phyloP scores from a whole-genome alignment of 140 eudicot species.

The Artemisia princeps region DNA sequence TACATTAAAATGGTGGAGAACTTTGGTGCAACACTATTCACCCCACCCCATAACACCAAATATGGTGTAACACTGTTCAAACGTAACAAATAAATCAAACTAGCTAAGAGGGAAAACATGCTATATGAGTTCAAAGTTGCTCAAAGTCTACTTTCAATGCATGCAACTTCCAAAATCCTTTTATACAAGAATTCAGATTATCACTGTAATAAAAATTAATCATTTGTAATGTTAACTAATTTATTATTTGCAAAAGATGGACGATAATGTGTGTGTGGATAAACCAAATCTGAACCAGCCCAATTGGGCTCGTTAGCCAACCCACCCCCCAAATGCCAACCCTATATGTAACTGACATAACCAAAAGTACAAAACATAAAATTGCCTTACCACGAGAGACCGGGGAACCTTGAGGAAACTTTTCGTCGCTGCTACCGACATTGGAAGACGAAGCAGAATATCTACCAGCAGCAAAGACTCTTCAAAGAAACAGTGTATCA shows the following conservation, averaged over 20 bases:
- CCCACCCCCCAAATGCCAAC: not conserved
- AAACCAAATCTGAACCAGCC: not conserved
- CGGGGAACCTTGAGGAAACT: slow-evolving; percentile 30
- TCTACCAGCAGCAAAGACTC: slow-evolving; percentile 30
- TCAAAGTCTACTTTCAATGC: not conserved
- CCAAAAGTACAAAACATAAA: slow-evolving; percentile 8
- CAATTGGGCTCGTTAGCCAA: not conserved
- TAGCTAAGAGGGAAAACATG: no score
- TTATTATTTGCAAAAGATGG: not conserved
- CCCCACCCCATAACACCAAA: no score
- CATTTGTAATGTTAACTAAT: not conserved
- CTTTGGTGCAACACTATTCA: no score
- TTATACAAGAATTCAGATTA: not conserved
- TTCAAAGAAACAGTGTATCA: slow-evolving; percentile 12
- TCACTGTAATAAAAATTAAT: not conserved
- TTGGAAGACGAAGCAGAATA: slow-evolving; percentile 37
- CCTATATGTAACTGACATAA: slow-evolving; percentile 10
- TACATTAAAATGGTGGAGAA: no score
- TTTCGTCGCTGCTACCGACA: slow-evolving; percentile 31
- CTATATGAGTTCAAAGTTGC: not conserved
- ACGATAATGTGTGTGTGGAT: not conserved
- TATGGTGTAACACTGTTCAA: no score
- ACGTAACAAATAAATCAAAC: no score
- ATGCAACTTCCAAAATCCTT: not conserved
- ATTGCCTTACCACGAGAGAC: slow-evolving; percentile 23